A percentile compares a stretch with the other conserved stretches of the same genome.
Conservation (phyloP, 495 filamentous ascomycete genomes). For the Podospora appendiculata region DNA sequence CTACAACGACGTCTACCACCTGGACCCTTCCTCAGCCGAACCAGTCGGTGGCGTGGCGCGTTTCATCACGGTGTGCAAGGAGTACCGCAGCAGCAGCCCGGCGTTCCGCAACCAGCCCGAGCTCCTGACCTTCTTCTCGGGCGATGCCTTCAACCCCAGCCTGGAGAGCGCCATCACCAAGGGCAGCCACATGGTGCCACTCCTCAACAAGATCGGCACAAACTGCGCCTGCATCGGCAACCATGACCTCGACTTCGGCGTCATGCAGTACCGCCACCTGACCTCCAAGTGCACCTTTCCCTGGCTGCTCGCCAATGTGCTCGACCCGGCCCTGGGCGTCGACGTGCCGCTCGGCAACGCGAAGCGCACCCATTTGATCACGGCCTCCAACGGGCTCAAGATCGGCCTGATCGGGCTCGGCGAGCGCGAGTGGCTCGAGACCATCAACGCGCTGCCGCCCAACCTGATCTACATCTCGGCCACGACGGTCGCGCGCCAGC, state of each 20-base stretch:
- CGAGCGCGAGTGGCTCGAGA: slow-evolving; percentile 72
- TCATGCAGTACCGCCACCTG: slow-evolving; percentile 66
- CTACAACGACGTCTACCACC: slow-evolving; percentile 89
- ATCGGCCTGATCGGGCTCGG: slow-evolving; percentile 78
- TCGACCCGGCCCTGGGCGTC: slow-evolving; percentile 69
- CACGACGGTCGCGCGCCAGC: slow-evolving; percentile 57
- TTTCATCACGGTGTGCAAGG: slow-evolving; percentile 68
- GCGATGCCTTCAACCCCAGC: slow-evolving; percentile 87
- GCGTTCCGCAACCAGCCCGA: slow-evolving; percentile 53
- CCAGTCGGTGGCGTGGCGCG: slow-evolving; percentile 72
- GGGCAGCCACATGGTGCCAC: slow-evolving; percentile 78
- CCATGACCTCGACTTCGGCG: slow-evolving; percentile 93
- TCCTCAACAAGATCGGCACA: slow-evolving; percentile 71
- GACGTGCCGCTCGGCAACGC: slow-evolving; percentile 61
- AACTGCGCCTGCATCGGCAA: slow-evolving; percentile 80
- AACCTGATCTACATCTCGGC: slow-evolving; percentile 74
- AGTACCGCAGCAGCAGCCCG: slow-evolving; percentile 53
- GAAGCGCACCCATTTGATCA: slow-evolving; percentile 61
- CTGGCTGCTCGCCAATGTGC: slow-evolving; percentile 80
- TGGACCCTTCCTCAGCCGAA: slow-evolving; percentile 66
- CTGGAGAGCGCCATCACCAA: slow-evolving; percentile 82
- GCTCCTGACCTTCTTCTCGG: slow-evolving; percentile 77
- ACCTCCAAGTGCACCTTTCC: slow-evolving; percentile 71
- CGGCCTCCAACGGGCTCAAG: slow-evolving; percentile 74
- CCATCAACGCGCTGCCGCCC: slow-evolving; percentile 77